phyloP scores from a whole-genome alignment of 2,329 filamentous ascomycete species.

The Neopestalotiopsis rosae region DNA sequence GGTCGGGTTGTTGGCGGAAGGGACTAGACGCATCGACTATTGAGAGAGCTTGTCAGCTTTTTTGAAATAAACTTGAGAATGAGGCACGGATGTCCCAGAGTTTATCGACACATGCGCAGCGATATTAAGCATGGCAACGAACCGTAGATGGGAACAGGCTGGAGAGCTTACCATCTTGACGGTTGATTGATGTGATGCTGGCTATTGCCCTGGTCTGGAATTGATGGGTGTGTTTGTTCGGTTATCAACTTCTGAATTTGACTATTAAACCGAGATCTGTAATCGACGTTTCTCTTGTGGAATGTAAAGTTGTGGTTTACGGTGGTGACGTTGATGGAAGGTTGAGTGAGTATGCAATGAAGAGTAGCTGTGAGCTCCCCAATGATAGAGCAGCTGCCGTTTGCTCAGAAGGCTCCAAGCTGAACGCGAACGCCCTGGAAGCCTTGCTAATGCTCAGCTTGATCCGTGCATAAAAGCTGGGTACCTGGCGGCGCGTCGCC shows the following conservation, averaged over 20 bases:
- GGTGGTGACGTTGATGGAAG: constrained; percentile 11
- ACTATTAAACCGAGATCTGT: neutral
- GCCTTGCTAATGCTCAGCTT: constrained; percentile 12
- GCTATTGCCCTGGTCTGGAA: neutral
- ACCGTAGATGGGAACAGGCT: neutral
- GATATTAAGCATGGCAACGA: constrained; percentile 21
- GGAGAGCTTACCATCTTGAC: constrained; percentile 54
- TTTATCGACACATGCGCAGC: neutral
- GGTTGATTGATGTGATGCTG: constrained; percentile 22
- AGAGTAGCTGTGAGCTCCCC: neutral
- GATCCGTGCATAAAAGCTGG: constrained; percentile 5
- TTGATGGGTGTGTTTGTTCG: neutral
- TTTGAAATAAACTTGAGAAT: constrained; percentile 16
- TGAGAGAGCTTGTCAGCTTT: constrained; percentile 23
- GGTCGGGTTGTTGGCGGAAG: constrained; percentile 68
- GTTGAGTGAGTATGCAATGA: neutral
- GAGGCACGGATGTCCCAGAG: neutral
- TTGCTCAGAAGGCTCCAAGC: constrained; percentile 14
- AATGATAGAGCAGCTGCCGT: constrained; percentile 8
- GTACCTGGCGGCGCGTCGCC: neutral
- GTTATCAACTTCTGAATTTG: neutral
- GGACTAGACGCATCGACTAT: constrained; percentile 89
- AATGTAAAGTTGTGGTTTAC: neutral
- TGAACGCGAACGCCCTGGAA: constrained; percentile 14
- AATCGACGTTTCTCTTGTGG: neutral